Evolutionary conservation across 2,329 filamentous ascomycete species (phyloP).

Genomic region (Dichotomopilus funicola): DNA sequence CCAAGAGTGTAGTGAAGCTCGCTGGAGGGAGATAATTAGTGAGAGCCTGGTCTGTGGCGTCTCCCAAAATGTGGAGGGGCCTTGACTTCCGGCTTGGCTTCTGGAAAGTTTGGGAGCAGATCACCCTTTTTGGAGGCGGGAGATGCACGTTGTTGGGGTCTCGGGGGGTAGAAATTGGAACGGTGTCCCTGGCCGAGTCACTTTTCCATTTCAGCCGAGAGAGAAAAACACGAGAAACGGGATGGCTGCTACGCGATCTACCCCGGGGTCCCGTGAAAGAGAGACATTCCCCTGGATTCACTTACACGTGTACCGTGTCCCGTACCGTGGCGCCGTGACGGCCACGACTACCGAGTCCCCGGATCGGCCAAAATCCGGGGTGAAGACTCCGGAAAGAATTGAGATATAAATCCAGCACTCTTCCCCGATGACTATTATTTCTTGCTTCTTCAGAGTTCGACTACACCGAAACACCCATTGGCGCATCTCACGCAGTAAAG

Average conservation of each 20-base stretch:
- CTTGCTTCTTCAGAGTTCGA: too few species aligned
- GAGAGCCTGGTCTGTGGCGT: background rate
- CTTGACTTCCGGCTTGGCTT: constrained; percentile 13
- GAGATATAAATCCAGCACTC: too few species aligned
- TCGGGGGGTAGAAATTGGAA: background rate
- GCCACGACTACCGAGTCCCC: too few species aligned
- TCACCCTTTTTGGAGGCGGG: background rate
- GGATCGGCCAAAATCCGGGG: too few species aligned
- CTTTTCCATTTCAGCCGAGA: constrained; percentile 8
- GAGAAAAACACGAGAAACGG: constrained; percentile 11
- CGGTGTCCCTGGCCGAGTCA: background rate
- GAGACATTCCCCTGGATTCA: too few species aligned
- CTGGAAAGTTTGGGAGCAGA: background rate
- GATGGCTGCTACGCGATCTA: background rate
- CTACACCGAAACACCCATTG: too few species aligned
- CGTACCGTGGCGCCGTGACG: too few species aligned
- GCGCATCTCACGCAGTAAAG: too few species aligned
- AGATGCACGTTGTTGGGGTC: background rate
- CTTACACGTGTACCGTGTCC: too few species aligned
- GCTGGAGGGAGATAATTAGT: background rate
- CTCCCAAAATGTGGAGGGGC: constrained; percentile 8
- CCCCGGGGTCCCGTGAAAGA: background rate
- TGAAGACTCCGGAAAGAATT: too few species aligned
- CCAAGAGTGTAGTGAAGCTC: too few species aligned
- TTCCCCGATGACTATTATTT: too few species aligned